Base-by-base conservation (phyloP, 352 stramenopile species). In the Pythium phragmitis region DNA sequence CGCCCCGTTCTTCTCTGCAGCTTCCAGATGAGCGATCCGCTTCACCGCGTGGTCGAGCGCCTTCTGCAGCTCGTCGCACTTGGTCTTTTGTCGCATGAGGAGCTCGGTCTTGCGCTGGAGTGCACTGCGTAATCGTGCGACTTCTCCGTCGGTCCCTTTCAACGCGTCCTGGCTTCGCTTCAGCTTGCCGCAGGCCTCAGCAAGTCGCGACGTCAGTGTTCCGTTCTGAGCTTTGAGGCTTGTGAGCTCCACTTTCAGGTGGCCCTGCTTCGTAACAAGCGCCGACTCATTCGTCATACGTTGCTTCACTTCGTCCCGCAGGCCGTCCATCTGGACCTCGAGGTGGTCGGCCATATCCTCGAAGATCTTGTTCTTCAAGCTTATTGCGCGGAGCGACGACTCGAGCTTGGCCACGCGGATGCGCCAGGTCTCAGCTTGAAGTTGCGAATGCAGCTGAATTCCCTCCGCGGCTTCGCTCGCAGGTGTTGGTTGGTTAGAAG, bases 91-190 rank as follows among this genome's bases (percentile, higher is more conserved):
- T n/a, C 72, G 60, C 0, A 50, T 45, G 5, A 87, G 55, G 17
- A 89, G 52, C 33, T 89, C 77, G 4, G 68, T 70, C 53, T 89
- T 89, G 4, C 80, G 74, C 53, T 86, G 74, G 5, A 80, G 23
- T 12, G 77, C 67, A 21, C 68, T 54, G 17, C 76, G 74, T 16
- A 77, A 13, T 2, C 78, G 74, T 41, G 65, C 50, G 2, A 61
- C 50, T 58, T 87, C 76, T 11, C 70, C 60, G 4, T 73, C 65
- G 9, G 5, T 63, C 4, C 3, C 16, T 12, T 65, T 63, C 0
- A 30, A 37, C 41, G 71, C 68, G 3, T 62, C 63, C 52, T 80
- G 53, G 2, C 39, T 67, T 37, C 71, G 68, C 26, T 74, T 69
- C 21, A 85, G 57, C 50, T 85, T 68, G 9, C 39, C 45, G 60